Evolutionary conservation across 148 eudicot genomes (phyloP).

Genomic region (Tetragonia tetragonoides): DNA sequence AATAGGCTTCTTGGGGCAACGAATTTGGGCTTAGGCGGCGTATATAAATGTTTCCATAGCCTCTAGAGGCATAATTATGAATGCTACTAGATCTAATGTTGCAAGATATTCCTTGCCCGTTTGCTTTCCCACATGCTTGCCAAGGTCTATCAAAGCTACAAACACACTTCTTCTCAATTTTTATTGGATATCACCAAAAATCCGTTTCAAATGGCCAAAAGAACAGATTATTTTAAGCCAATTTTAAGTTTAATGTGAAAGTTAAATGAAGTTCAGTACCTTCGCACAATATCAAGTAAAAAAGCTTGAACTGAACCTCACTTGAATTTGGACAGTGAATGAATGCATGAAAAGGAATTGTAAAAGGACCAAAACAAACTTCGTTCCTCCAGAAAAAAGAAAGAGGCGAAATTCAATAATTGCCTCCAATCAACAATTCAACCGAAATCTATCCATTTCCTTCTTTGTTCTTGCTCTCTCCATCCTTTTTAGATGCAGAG

Average conservation of each 20-base stretch:
- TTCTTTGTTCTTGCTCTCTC: neutral
- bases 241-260: neutral
- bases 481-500: neutral
- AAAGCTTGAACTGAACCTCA: neutral
- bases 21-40: too few relatives aligned
- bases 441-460: neutral
- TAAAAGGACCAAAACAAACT: neutral
- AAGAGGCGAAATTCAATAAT: neutral
- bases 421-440: conserved; percentile 1
- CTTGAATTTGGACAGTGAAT: neutral
- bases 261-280: neutral
- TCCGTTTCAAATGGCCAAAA: neutral
- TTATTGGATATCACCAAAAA: too few relatives aligned
- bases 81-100: too few relatives aligned
- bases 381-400: neutral
- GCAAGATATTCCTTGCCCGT: too few relatives aligned
- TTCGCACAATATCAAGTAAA: neutral
- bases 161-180: too few relatives aligned
- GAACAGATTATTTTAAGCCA: neutral
- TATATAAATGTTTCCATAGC: too few relatives aligned
- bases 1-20: too few relatives aligned
- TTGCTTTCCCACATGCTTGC: too few relatives aligned
- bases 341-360: conserved; percentile 6
- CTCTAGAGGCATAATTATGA: too few relatives aligned
- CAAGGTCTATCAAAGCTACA: too few relatives aligned